These are phyloP conservation scores for Neurospora terricola DNA, from an alignment of 495 filamentous ascomycete species.

Conservation along the genomic window DNA sequence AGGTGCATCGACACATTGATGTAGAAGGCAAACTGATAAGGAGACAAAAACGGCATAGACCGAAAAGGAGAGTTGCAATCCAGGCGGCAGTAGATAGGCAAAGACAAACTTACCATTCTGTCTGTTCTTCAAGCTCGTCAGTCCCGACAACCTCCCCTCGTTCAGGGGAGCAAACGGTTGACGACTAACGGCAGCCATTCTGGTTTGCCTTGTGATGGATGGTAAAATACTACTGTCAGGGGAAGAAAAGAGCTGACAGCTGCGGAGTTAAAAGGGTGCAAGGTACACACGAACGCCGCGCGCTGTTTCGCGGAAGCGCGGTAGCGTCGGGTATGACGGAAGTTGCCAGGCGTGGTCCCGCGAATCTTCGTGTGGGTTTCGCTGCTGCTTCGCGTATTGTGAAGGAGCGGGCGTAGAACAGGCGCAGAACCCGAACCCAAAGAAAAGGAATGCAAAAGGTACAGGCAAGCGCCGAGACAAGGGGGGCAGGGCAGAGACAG, in stretches of 20 bases:
- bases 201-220: slow-evolving; percentile 4
- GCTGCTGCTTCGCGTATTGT: background rate
- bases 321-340: background rate
- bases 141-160: slow-evolving; percentile 39
- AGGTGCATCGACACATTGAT: background rate
- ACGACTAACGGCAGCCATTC: slow-evolving; percentile 38
- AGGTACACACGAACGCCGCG: background rate
- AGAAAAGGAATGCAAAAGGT: background rate
- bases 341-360: background rate
- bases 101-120: slow-evolving; percentile 49
- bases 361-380: background rate
- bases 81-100: background rate
- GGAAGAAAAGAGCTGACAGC: background rate
- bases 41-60: slow-evolving; percentile 4
- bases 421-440: background rate
- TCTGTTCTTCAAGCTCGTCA: slow-evolving; percentile 51
- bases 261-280: background rate
- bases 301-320: background rate
- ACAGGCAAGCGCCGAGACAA: background rate
- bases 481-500: background rate
- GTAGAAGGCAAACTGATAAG: background rate
- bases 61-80: background rate
- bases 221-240: background rate
- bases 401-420: background rate
- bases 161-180: slow-evolving; percentile 51